Evolutionary conservation across 2,329 filamentous ascomycete species (phyloP).

Genomic region (Xylaria arbuscula): DNA sequence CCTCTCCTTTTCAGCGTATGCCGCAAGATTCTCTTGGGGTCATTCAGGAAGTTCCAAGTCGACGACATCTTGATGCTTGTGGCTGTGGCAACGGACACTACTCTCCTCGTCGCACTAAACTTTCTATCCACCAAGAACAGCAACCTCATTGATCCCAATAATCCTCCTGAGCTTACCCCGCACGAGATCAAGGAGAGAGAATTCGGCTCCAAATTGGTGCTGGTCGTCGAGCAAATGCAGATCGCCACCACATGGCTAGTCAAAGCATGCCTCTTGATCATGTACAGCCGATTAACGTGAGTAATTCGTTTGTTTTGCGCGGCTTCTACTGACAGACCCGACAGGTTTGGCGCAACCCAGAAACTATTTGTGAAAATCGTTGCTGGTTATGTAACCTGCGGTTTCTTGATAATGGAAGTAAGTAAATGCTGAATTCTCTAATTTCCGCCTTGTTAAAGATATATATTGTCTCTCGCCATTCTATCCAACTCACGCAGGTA

Average conservation of each 20-base stretch:
- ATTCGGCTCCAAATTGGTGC: slow-evolving; percentile 70
- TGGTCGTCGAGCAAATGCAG: slow-evolving; percentile 72
- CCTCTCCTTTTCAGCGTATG: slow-evolving; percentile 47
- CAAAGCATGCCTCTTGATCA: slow-evolving; percentile 67
- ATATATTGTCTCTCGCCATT: background rate
- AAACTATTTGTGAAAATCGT: slow-evolving; percentile 62
- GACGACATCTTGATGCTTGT: slow-evolving; percentile 69
- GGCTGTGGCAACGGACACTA: slow-evolving; percentile 63
- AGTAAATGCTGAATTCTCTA: slow-evolving; percentile 24
- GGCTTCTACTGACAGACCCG: background rate
- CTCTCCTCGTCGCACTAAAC: slow-evolving; percentile 66
- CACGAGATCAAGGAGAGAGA: slow-evolving; percentile 56
- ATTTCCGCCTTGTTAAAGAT: background rate
- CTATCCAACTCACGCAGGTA: too few relatives aligned
- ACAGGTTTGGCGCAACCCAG: slow-evolving; percentile 59
- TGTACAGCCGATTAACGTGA: slow-evolving; percentile 67
- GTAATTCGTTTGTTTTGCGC: slow-evolving; percentile 37
- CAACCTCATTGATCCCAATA: slow-evolving; percentile 66
- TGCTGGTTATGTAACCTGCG: slow-evolving; percentile 58
- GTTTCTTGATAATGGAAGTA: slow-evolving; percentile 62
- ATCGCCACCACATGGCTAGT: slow-evolving; percentile 67
- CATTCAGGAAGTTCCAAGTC: slow-evolving; percentile 61
- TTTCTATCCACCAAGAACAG: slow-evolving; percentile 66
- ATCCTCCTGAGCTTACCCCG: slow-evolving; percentile 59
- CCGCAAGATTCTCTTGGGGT: slow-evolving; percentile 55